Evolutionary conservation across 306 rosid species (phyloP), one percentile per base, ranked within the genome.

Genomic region (Adenanthera pavonina): DNA sequence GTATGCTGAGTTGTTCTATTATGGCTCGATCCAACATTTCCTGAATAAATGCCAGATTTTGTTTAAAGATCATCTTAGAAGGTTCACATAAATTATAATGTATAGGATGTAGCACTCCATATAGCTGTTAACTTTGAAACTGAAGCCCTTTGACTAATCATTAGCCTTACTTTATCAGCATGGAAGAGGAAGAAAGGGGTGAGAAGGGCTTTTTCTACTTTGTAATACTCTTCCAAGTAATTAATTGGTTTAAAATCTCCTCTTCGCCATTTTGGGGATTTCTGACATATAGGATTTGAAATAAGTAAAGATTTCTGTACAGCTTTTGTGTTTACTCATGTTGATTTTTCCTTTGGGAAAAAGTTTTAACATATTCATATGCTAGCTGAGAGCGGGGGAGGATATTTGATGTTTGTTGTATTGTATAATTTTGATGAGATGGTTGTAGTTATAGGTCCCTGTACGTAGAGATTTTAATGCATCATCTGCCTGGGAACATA

Each of bases 181-280:
- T 49, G 79, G 68, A 48, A 66, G 80, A 78, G 30, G 20, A 56
- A 14, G 61, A 8, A 77, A 49, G 69, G 13, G 65, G 40, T 15
- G 9, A n/a, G 62, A 51, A 7, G 40, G 41, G 40, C 34, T n/a
- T n/a, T n/a, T n/a, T n/a, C n/a, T n/a, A n/a, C n/a, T n/a, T 46
- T 13, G 35, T 30, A 3, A 54, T 66, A 51, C 46, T 67, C 19
- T 30, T 16, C 74, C 25, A 48, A 48, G 10, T 30, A 48, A 48
- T 46, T 44, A 20, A 7, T 38, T 56, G 64, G 76, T 77, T 69
- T 62, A 66, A 82, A 64, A 44, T 80, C 61, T 40, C 74, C 53
- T 49, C 40, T 71, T 9, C 60, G 52, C 35, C 43, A 30, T 52
- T 81, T 43, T 17, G 53, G 62, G 61, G 9, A 65, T n/a, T 35